Evolutionary conservation across 352 stramenopile genomes (phyloP), one percentile per base, ranked within the genome.

Genomic region (Globisporangium viniferum): DNA sequence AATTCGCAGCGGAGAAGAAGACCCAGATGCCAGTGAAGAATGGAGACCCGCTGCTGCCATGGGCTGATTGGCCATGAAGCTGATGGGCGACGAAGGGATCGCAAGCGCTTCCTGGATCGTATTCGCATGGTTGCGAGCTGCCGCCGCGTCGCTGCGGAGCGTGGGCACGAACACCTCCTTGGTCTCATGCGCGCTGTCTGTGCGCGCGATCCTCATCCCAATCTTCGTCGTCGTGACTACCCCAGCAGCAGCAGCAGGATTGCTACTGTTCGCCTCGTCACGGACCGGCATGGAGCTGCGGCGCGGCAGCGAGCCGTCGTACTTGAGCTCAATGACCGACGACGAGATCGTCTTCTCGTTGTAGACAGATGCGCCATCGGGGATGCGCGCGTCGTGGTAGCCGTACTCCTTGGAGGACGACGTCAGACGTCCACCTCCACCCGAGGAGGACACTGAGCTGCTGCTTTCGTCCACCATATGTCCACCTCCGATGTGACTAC

Each of bases 101-200:
- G 10, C 33, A 5, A 56, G 57, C 33, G 58, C 64, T 10, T 69
- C 44, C 7, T 36, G 56, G 44, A 22, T 53, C 10, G n/a, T 31
- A 18, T 18, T 20, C 7, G 36, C 12, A 5, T 62, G 18, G 20
- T 24, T n/a, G 3, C 67, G n/a, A 2, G 20, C 48, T 1, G 3
- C 5, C 2, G 54, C 20, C 2, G 36, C 3, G 59, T 55, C 66
- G 49, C 64, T 67, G 9, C 20, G 51, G 2, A 68, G 51, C 15
- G 77, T 80, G 20, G 72, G 66, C 0, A 90, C 71, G 60, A 91
- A 90, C 27, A 88, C 46, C 36, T 90, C 78, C 24, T 82, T 78
- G 15, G 71, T 85, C 65, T 91, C 83, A 33, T 91, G 78, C 24
- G 78, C 68, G 29, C 81, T 91, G 36, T 82, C 71, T 1, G 54